These are phyloP conservation scores for Quercus suber DNA, from an alignment of 306 rosid genomes.

Conservation along the genomic window DNA sequence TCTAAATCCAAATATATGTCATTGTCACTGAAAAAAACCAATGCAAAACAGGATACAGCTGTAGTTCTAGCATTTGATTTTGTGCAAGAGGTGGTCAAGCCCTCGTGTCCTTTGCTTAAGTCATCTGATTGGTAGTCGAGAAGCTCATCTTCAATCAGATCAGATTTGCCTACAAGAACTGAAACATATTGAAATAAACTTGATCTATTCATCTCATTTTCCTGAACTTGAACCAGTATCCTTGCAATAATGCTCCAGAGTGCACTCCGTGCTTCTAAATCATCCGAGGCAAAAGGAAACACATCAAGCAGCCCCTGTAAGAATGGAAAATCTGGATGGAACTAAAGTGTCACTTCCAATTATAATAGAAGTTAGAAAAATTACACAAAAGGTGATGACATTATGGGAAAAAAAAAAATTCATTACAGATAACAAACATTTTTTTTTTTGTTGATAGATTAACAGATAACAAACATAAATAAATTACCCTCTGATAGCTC, in stretches of 20 bases:
- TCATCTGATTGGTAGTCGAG: constrained; percentile 45
- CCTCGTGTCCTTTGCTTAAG: constrained; percentile 32
- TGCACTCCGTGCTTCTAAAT: constrained; percentile 82
- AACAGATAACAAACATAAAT: constrained; percentile 2
- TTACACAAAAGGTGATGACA: constrained; percentile 1
- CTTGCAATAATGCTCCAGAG: constrained; percentile 74
- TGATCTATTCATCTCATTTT: constrained; percentile 56
- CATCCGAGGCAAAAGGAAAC: constrained; percentile 81
- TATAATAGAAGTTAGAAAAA: neutral
- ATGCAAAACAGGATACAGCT: constrained; percentile 69
- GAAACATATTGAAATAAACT: constrained; percentile 47
- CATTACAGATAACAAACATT: neutral
- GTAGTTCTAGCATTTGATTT: constrained; percentile 49
- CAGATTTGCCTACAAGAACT: constrained; percentile 58
- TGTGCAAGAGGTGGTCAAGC: constrained; percentile 21
- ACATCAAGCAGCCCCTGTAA: constrained; percentile 78
- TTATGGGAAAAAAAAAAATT: neutral
- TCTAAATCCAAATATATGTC: neutral
- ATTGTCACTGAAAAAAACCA: neutral
- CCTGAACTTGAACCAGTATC: constrained; percentile 53
- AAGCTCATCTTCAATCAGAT: constrained; percentile 87
- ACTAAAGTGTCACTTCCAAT: constrained; percentile 25
- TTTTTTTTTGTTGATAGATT: too few species aligned
- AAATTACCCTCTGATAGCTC: constrained; percentile 62
- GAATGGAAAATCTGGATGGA: constrained; percentile 53